Percentiles rank a stretch among this genome's conserved stretches.
Evolutionary conservation across 495 filamentous ascomycete species (phyloP).

Genomic region (Entonaema liquescens): DNA sequence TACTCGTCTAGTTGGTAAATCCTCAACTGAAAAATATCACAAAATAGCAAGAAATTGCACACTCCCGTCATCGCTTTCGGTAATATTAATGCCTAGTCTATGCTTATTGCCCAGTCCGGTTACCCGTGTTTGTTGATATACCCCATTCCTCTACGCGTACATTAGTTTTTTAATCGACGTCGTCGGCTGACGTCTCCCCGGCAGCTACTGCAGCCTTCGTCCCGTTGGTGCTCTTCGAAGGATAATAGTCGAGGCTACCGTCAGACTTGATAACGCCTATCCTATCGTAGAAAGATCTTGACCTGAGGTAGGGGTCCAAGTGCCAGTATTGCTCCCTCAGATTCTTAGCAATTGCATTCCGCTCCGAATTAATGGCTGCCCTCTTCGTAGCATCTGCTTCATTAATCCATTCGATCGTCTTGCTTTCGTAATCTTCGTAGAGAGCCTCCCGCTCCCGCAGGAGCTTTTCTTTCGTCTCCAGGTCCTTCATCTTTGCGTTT

Average conservation of each 20-base stretch:
- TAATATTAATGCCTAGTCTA: slow-evolving; percentile 34
- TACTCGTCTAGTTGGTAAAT: neutral
- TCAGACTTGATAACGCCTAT: slow-evolving; percentile 70
- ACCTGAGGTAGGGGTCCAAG: slow-evolving; percentile 78
- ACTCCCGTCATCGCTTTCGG: slow-evolving; percentile 7
- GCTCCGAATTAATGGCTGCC: slow-evolving; percentile 52
- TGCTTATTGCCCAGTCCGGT: slow-evolving; percentile 10
- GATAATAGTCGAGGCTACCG: slow-evolving; percentile 76
- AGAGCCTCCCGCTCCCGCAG: slow-evolving; percentile 66
- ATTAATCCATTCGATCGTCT: slow-evolving; percentile 74
- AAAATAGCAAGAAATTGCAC: neutral
- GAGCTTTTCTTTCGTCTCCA: slow-evolving; percentile 66
- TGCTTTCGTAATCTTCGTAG: slow-evolving; percentile 73
- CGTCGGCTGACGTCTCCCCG: slow-evolving; percentile 58
- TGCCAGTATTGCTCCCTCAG: slow-evolving; percentile 85
- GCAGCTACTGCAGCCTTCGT: slow-evolving; percentile 40
- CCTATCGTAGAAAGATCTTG: slow-evolving; percentile 78
- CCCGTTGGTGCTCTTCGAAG: slow-evolving; percentile 41
- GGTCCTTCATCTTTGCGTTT: slow-evolving; percentile 76
- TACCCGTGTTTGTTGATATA: neutral
- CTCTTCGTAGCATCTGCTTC: slow-evolving; percentile 47
- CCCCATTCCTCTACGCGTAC: neutral
- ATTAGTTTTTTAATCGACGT: slow-evolving; percentile 58
- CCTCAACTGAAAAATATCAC: neutral
- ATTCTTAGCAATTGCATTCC: slow-evolving; percentile 64